Base-by-base conservation (phyloP, 129 eudicot genomes). In the Helichrysum umbraculigerum region DNA sequence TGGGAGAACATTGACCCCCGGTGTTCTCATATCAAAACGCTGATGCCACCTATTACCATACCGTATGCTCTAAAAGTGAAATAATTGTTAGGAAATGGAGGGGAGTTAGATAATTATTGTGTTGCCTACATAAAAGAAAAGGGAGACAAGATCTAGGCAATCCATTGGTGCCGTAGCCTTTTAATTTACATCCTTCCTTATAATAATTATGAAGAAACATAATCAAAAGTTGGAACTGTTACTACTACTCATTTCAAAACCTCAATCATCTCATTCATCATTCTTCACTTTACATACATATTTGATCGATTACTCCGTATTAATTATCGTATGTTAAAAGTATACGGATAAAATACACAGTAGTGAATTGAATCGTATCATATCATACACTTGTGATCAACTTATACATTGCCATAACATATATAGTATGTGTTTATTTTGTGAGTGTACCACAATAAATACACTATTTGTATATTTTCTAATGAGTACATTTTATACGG, bases 91-190 rank as follows among this genome's bases (percentile, higher is more conserved):
- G 29, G 9, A 69, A 50, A 22, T 70, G 29, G 28, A 50, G 2
- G 6, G 37, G 35, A 35, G 64, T 66, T 15, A 19, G 66, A 14
- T 42, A 47, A 78, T 78, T 19, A 78, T 71, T 71, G 54, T 78
- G 82, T 78, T 70, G 52, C 56, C 7, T 78, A 21, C 71, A 78
- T 51, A 7, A 7, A 17, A 11, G 51, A 77, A 78, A 59, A 62
- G 51, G 52, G 35, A 70, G 82, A 78, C 82, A 72, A 78, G 82
- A 70, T 78, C 82, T 78, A 78, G 54, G 72, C 19, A 78, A 71
- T 29, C 77, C 66, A 78, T 78, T 70, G 82, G 82, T 70, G 72
- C 77, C 52, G 19, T 41, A 9, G 34, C 65, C 76, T 78, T 78
- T 78, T 62, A 14, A 33, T 63, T 70, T 34, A 47, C 63, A 61